Percentiles rank a stretch among this genome's conserved stretches.
phyloP scores from a whole-genome alignment of 2,329 filamentous ascomycete genomes.

The Talaromyces sp. region DNA sequence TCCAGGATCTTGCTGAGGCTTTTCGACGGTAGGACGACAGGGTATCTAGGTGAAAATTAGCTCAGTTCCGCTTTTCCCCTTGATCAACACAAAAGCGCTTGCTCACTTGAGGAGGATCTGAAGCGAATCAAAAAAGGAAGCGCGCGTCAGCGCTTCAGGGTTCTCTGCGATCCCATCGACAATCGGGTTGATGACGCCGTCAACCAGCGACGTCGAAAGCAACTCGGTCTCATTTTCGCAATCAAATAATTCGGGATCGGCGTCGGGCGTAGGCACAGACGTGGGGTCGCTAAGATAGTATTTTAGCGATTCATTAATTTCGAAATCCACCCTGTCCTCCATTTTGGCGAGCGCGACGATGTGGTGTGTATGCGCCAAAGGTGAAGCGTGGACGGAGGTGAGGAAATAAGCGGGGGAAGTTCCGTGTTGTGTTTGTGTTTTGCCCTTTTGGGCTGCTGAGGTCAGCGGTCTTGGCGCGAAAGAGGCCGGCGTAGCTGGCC shows the following conservation, averaged over 20 bases:
- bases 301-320: conserved; percentile 95
- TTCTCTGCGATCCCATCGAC: conserved; percentile 88
- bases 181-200: conserved; percentile 82
- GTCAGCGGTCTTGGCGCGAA: neutral
- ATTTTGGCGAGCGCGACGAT: conserved; percentile 48
- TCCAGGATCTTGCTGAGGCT: conserved; percentile 91
- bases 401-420: conserved; percentile 6
- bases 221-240: conserved; percentile 89
- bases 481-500: neutral
- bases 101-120: conserved; percentile 96
- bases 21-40: conserved; percentile 70
- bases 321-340: conserved; percentile 67
- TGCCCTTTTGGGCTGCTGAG: conserved; percentile 17
- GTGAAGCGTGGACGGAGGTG: conserved; percentile 6
- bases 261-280: conserved; percentile 78
- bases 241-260: conserved; percentile 74
- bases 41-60: conserved; percentile 68
- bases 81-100: conserved; percentile 45
- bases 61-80: conserved; percentile 55
- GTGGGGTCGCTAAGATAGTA: conserved; percentile 91
- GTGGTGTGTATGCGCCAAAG: conserved; percentile 15
- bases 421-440: conserved; percentile 24
- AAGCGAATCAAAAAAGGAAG: conserved; percentile 80
- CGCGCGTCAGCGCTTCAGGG: conserved; percentile 78
- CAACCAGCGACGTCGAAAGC: conserved; percentile 72